A percentile compares a stretch with the other conserved stretches of the same genome.
Evolutionary conservation across 1,139 yeast species (phyloP).

Genomic region (Candida tetrigidarum): DNA sequence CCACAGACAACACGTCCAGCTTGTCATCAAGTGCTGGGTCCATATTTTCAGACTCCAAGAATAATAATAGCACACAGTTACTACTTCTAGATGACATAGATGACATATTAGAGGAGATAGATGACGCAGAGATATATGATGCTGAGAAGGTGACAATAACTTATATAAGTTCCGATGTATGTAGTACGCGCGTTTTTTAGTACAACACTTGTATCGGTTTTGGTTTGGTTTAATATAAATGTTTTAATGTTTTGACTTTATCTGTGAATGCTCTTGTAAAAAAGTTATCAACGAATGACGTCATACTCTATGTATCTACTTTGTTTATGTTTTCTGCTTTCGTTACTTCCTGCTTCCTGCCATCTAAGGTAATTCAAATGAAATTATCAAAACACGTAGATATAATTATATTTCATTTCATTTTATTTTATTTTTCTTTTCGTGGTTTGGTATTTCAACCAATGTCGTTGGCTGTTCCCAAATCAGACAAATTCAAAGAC

Average conservation of each 20-base stretch:
- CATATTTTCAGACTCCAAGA: constrained; percentile 7
- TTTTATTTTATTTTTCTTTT: too few relatives aligned
- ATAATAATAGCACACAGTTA: constrained; percentile 5
- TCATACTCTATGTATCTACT: too few relatives aligned
- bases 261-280: too few relatives aligned
- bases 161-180: neutral
- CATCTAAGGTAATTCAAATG: too few relatives aligned
- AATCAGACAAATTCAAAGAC: neutral
- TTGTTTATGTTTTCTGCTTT: too few relatives aligned
- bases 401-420: too few relatives aligned
- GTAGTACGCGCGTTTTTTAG: neutral
- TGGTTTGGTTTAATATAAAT: neutral
- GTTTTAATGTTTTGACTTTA: neutral
- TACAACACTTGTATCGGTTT: too few relatives aligned
- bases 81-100: constrained; percentile 8
- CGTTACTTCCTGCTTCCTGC: too few relatives aligned
- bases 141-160: constrained; percentile 7
- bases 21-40: constrained; percentile 7
- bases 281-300: too few relatives aligned
- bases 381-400: too few relatives aligned
- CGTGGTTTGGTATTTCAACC: neutral
- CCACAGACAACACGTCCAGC: constrained; percentile 1
- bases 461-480: neutral
- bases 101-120: constrained; percentile 7
- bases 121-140: constrained; percentile 8